Evolutionary conservation across 805 yeast species (phyloP), one percentile per base, ranked within the genome.

Genomic region (Wickerhamiella australiensis): DNA sequence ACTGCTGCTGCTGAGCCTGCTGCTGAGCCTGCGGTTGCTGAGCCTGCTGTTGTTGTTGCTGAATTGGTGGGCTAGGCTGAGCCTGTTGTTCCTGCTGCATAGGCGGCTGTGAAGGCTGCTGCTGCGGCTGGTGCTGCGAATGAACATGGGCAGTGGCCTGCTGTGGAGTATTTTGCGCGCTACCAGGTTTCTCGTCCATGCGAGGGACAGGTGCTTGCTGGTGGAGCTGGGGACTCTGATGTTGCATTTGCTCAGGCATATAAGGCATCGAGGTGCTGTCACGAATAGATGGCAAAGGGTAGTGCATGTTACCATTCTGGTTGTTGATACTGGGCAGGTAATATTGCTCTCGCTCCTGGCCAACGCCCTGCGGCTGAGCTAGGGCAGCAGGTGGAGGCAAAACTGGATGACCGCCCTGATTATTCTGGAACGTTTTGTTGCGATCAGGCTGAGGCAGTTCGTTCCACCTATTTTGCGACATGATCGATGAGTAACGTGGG

Each of bases 401-500:
- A 36, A 60, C 62, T n/a, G 66, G 65, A 44, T 50, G 65, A n/a
- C 61, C 62, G 37, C 53, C 38, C 20, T 53, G 61, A 43, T 50
- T 44, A 15, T 27, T 53, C 54, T 50, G 46, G 29, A 40, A 51
- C 21, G 49, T 15, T n/a, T 44, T 46, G 48, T 35, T 47, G 26
- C 44, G 51, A 47, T 45, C 47, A 12, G 53, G 55, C 49, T 47
- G 50, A 36, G 50, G 53, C 47, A 46, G 50, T 20, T 50, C 49
- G 47, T 44, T 47, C 52, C 51, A 49, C 36, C 48, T 50, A 15
- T 40, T 42, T 35, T 49, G 46, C 49, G 52, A 53, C 52, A 50
- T 53, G 50, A 36, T 41, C 44, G 44, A 41, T 41, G 44, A 41
- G 44, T 41, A 41, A 41, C 44, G 44, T 41, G 44, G 44, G 44